phyloP scores from a whole-genome alignment of 1,284 basidiomycete species.

The Papiliotrema laurentii region DNA sequence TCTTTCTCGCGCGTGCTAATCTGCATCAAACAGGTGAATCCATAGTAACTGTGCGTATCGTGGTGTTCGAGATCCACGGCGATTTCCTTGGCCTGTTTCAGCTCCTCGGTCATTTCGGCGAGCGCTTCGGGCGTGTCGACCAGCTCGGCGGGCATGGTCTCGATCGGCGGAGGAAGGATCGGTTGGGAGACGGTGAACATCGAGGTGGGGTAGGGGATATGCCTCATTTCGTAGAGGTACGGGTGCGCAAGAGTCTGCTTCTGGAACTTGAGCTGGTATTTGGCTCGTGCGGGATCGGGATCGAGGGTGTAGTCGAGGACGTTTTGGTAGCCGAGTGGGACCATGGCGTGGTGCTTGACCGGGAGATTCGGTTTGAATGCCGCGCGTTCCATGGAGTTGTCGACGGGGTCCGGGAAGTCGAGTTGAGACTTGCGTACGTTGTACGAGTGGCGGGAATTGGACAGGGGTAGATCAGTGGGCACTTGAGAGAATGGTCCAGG shows the following conservation, averaged over 20 bases:
- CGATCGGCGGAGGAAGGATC: conserved; percentile 56
- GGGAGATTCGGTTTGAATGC: conserved; percentile 58
- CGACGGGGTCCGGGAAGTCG: conserved; percentile 57
- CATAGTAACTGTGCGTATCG: conserved; percentile 73
- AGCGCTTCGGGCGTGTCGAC: conserved; percentile 62
- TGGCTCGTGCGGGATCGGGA: conserved; percentile 14
- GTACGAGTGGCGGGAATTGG: neutral
- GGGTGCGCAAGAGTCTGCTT: conserved; percentile 55
- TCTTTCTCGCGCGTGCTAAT: conserved; percentile 79
- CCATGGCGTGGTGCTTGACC: conserved; percentile 69
- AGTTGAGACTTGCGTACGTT: conserved; percentile 70
- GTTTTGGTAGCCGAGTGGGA: conserved; percentile 58
- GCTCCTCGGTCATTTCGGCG: conserved; percentile 60
- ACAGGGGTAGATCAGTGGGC: neutral
- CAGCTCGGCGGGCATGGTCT: conserved; percentile 68
- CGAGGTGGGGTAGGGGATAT: conserved; percentile 64
- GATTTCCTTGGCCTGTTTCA: conserved; percentile 68
- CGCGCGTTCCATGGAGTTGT: conserved; percentile 56
- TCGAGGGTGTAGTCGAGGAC: conserved; percentile 15
- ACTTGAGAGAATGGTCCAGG: conserved; percentile 27
- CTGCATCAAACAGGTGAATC: conserved; percentile 92
- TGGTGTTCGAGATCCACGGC: conserved; percentile 95
- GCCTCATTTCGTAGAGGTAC: conserved; percentile 73
- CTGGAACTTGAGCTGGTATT: conserved; percentile 9
- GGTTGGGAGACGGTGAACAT: conserved; percentile 59